Base-by-base conservation (phyloP, 495 filamentous ascomycete species). In the Penicillium goetzii region DNA sequence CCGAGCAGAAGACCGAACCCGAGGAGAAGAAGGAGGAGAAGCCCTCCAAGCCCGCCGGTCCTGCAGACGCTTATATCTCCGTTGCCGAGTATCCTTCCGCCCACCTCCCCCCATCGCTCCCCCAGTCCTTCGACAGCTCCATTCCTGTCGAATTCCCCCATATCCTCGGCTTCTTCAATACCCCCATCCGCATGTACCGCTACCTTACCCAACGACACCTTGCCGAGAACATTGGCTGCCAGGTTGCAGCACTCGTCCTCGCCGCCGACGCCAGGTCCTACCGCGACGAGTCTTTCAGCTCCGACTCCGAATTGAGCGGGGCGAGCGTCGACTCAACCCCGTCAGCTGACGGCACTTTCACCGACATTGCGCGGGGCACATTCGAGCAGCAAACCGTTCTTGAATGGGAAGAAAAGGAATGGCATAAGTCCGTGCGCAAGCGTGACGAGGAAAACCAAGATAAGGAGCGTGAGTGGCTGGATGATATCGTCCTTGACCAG, bases 91-190 rank as follows among this genome's bases (percentile, higher is more conserved):
- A 98, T 73, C 62, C 85, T 14, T 76, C 84, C 59, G 84, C 87
- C 38, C 33, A 74, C 36, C 83, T 90, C 33, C 85, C 92, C 1
- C 68, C 82, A 23, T 73, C 81, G 23, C 77, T 89, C 30, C 93
- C 93, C 3, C 65, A 77, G 26, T 78, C 85, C 4, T 74, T 90
- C 56, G 78, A 80, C 34, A 92, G 92, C 36, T 87, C 88, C 17
- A 78, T 82, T n/a, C 83, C 89, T 9, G 83, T 99, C 47, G 78
- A 82, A 41, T 89, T 96, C 75, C 95, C 95, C 0, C 93, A 97
- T 71, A 84, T 98, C 54, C 90, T 99, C 30, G 95, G 95, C 61
- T 96, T 99, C 80, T 76, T 93, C 52, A 94, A 96, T 76, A 97
- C 93, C 0, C 92, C 92, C 0, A 91, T 86, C 64, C 87, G 95